Base-by-base conservation (phyloP, 805 yeast genomes). In the Saccharomycopsis oosterbeekiorum region DNA sequence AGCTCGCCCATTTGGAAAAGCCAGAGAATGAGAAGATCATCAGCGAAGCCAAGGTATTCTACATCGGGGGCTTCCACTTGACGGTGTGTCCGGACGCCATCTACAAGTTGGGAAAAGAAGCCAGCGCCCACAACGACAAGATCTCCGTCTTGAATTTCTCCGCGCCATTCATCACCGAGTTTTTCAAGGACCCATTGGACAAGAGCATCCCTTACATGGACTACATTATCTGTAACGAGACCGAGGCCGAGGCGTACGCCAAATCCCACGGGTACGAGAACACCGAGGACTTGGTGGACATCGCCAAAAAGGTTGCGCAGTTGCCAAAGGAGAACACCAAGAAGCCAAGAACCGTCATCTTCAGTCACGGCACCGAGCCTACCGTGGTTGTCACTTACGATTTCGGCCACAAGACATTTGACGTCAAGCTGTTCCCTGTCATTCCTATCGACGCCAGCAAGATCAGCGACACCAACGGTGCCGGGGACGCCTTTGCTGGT, bases 21-120 rank as follows among this genome's bases (percentile, higher is more conserved):
- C 89, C 96, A 66, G 96, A 87, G 76, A 89, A 92, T 81, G 92
- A 97, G 97, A 77, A 77, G 66, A 76, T 79, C 63, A 96, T 94
- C 65, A 91, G 89, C 76, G 79, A 77, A 58, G 98, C 93, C 64
- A 79, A 84, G 73, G 80, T 79, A 70, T 94, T 78, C 80, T 94
- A 94, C 82, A 88, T 94, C 71, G 99, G 98, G 70, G 99, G 99
- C n/a, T 94, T 85, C 89, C 99, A 94, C 76, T 82, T 94, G 77
- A 94, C 99, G 62, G 99, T 94, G 62, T 89, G 96, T 67, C 97
- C 97, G 67, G 96, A 86, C 63, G 97, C 99, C 61, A 94, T 94
- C 70, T 79, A 81, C 68, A 84, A 85, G 63, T 80, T 94, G 69
- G 99, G 97, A 68, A 81, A 90, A 76, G 97, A 94, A 73, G 97